Evolutionary conservation across 306 rosid genomes (phyloP), one percentile per base, ranked within the genome.

Genomic region (Ormosia emarginata): DNA sequence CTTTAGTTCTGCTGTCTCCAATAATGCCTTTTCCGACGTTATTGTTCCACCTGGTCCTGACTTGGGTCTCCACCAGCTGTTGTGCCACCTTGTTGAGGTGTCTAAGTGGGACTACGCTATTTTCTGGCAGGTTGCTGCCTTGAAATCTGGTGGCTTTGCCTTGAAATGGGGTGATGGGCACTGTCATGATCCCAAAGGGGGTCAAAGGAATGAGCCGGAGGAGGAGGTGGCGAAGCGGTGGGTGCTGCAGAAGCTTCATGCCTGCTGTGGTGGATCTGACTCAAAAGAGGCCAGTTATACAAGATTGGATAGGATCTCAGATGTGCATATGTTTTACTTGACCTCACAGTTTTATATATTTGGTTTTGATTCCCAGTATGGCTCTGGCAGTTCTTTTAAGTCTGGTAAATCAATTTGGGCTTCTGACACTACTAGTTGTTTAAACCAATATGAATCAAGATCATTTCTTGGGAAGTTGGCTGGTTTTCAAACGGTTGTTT

Each of bases 121-220:
- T 78, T 93, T 90, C 81, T 95, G 99, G 99, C 94, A 85, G 84
- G 90, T 86, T 72, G 93, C 81, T 11, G 87, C 83, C 67, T 84
- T 84, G 89, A 96, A 93, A 78, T 92, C 97, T 5, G 97, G 98
- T 29, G 91, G 90, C 8, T 87, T 86, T 81, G 88, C 92, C 67
- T 82, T 96, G 82, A 79, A 82, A 52, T 93, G 95, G 93, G 97
- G 94, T 0, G 99, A 90, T 67, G 99, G 99, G 30, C 86, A 88
- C 59, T 92, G 90, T 12, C 59, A 78, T 50, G 93, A 92, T 74
- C 49, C 84, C 3, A 89, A 82, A 53, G 87, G 67, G 34, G 86
- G 65, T 41, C 15, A 49, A 13, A 49, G 55, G 55, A 49, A 12
- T 46, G 14, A 10, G 14, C 52, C 10, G 85, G 58, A 15, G 40